Percentiles rank a stretch among this genome's conserved stretches.
phyloP scores from a whole-genome alignment of 345 rosid genomes.

The Raphanus sativus region DNA sequence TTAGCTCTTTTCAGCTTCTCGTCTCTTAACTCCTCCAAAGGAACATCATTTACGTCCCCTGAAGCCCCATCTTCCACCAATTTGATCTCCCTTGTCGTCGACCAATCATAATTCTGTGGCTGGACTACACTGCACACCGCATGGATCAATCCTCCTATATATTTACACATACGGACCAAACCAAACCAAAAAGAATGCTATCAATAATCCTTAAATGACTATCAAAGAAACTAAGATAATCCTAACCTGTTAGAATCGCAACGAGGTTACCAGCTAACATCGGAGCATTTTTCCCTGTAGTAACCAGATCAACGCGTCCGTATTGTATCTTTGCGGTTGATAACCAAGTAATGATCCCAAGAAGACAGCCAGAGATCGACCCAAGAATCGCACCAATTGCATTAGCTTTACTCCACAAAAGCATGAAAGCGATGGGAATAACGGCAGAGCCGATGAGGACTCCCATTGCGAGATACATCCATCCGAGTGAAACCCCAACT shows the following conservation, averaged over 20 bases:
- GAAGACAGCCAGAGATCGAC: constrained; percentile 59
- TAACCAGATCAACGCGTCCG: constrained; percentile 65
- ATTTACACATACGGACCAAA: neutral
- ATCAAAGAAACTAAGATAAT: neutral
- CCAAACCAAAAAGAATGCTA: neutral
- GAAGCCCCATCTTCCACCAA: constrained; percentile 61
- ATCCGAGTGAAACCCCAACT: constrained; percentile 86
- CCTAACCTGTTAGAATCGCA: constrained; percentile 54
- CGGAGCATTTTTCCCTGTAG: constrained; percentile 79
- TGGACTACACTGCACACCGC: constrained; percentile 58
- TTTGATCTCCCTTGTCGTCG: constrained; percentile 75
- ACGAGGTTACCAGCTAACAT: constrained; percentile 90
- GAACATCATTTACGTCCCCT: constrained; percentile 41
- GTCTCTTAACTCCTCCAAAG: constrained; percentile 66
- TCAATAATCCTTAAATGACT: neutral
- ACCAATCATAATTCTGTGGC: constrained; percentile 87
- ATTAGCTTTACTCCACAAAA: constrained; percentile 89
- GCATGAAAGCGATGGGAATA: constrained; percentile 87
- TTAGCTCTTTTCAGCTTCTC: constrained; percentile 72
- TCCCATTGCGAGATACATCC: constrained; percentile 98
- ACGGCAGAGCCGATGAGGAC: constrained; percentile 89
- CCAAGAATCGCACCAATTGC: constrained; percentile 81
- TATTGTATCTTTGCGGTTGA: constrained; percentile 62
- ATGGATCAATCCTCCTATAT: constrained; percentile 65
- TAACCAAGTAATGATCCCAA: constrained; percentile 77